Percentiles rank a stretch among this genome's conserved stretches.
These are phyloP conservation scores for Massospora cicadina DNA, from an alignment of 371 early-diverging fungal genomes.

Conservation along the genomic window DNA sequence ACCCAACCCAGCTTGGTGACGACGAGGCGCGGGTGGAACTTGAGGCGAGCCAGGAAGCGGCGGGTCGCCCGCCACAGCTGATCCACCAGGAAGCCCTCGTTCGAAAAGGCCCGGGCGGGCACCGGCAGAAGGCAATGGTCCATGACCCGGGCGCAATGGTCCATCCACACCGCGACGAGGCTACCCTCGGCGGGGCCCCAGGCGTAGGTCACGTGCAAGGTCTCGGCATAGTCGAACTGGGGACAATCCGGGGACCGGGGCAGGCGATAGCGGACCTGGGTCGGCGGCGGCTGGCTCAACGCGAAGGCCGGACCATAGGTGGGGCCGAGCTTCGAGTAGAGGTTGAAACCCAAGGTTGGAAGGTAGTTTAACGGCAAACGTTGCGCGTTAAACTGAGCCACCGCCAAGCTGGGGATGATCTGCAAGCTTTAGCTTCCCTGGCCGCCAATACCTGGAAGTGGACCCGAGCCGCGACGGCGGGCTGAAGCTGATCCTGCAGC, in stretches of 20 bases:
- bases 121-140: neutral
- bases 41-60: neutral
- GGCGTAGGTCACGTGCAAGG: constrained; percentile 1
- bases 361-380: neutral
- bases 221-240: neutral
- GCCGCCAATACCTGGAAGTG: neutral
- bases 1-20: constrained; percentile 3
- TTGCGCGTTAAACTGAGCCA: neutral
- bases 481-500: neutral
- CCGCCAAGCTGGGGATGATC: neutral
- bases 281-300: neutral
- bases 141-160: neutral
- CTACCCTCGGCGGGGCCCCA: neutral
- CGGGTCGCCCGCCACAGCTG: neutral
- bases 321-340: constrained; percentile 4
- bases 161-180: constrained; percentile 7
- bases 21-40: neutral
- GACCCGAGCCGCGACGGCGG: neutral
- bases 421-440: neutral
- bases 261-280: neutral
- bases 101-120: neutral
- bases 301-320: constrained; percentile 2
- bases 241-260: neutral
- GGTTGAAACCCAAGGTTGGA: neutral
- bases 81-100: neutral